phyloP scores from a whole-genome alignment of 805 yeast genomes.

The Wickerhamomyces rabaulensis region DNA sequence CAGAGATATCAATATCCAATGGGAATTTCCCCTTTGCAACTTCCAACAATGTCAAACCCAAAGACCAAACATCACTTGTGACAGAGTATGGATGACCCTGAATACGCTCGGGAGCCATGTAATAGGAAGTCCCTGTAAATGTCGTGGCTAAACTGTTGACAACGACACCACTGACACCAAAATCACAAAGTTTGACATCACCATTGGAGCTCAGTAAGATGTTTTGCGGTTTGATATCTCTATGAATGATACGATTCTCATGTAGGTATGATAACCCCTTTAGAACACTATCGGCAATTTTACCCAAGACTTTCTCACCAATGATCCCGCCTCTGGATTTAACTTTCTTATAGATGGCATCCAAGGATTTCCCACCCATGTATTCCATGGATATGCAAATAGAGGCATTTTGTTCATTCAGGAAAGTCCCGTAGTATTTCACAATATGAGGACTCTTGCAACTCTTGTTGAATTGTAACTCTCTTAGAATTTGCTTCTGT shows the following conservation, averaged over 20 bases:
- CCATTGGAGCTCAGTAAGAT: constrained; percentile 73
- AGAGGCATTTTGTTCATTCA: constrained; percentile 68
- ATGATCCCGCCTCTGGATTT: constrained; percentile 74
- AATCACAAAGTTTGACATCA: constrained; percentile 89
- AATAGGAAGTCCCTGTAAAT: constrained; percentile 94
- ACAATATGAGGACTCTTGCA: constrained; percentile 85
- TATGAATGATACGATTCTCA: constrained; percentile 81
- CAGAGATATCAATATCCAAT: constrained; percentile 33
- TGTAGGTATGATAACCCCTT: constrained; percentile 85
- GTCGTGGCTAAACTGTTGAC: constrained; percentile 94
- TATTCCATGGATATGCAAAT: constrained; percentile 96
- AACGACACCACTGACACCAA: constrained; percentile 97
- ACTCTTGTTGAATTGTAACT: constrained; percentile 78
- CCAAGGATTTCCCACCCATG: constrained; percentile 90
- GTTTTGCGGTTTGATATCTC: constrained; percentile 96
- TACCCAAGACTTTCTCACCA: constrained; percentile 89
- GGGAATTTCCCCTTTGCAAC: constrained; percentile 94
- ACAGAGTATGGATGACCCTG: constrained; percentile 95
- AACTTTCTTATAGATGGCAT: constrained; percentile 81
- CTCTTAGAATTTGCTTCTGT: constrained; percentile 87
- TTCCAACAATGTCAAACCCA: constrained; percentile 87
- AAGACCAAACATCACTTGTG: constrained; percentile 94
- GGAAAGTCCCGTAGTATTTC: constrained; percentile 86
- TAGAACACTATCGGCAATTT: constrained; percentile 81
- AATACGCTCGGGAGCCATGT: constrained; percentile 98